A percentile compares a stretch with the other conserved stretches of the same genome.
Conservation (phyloP, 306 rosid species). For the Canavalia ensiformis region DNA sequence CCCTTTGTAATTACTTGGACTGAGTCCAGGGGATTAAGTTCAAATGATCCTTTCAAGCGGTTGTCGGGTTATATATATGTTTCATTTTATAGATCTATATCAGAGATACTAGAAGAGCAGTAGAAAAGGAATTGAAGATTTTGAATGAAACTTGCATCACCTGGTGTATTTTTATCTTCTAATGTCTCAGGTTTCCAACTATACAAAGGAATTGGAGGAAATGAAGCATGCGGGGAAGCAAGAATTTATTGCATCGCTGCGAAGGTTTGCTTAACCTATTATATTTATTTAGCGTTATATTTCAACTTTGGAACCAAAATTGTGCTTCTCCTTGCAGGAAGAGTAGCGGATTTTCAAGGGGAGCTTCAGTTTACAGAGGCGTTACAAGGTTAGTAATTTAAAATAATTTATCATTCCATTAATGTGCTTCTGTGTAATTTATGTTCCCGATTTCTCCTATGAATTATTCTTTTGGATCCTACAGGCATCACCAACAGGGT, state of each 20-base stretch:
- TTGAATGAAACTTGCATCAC: neutral
- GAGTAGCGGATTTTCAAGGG: slow-evolving; percentile 94
- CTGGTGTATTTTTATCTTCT: neutral
- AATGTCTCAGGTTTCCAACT: slow-evolving; percentile 65
- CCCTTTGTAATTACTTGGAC: neutral
- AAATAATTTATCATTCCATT: neutral
- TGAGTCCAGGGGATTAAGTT: neutral
- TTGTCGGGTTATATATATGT: neutral
- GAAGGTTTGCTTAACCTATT: slow-evolving; percentile 64
- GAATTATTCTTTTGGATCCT: neutral
- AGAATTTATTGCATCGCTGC: slow-evolving; percentile 86
- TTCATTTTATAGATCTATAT: neutral
- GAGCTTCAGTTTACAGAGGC: slow-evolving; percentile 87
- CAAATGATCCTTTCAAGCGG: neutral
- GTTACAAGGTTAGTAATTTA: slow-evolving; percentile 75
- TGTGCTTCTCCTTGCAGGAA: slow-evolving; percentile 58
- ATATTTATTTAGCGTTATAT: neutral
- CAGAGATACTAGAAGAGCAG: neutral
- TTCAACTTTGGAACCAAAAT: neutral
- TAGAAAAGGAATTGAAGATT: neutral
- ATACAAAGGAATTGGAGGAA: slow-evolving; percentile 82
- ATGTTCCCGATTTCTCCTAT: neutral
- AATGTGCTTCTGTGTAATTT: neutral
- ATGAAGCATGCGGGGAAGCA: slow-evolving; percentile 82
- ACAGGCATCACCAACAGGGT: slow-evolving; percentile 95